Evolutionary conservation across 257 asterid species (phyloP).

Genomic region (Schizonepeta tenuifolia): DNA sequence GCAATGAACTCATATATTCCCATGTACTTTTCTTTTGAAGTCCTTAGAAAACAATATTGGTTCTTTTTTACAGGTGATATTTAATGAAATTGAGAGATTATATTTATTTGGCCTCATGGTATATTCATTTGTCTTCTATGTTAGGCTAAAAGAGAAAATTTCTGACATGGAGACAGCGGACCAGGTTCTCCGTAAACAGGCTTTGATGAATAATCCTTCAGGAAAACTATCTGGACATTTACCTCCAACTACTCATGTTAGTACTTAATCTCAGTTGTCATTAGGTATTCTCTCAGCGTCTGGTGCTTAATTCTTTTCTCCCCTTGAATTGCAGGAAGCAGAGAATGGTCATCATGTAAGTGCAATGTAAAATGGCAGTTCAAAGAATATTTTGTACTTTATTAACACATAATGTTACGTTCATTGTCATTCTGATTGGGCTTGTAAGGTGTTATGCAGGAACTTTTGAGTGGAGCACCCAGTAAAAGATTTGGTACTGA

Average conservation of each 20-base stretch:
- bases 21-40: slow-evolving; percentile 1
- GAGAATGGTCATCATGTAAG: slow-evolving; percentile 82
- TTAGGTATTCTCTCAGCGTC: background rate
- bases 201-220: slow-evolving; percentile 50
- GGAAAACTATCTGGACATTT: slow-evolving; percentile 62
- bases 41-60: background rate
- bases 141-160: slow-evolving; percentile 77
- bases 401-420: background rate
- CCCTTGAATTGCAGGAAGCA: slow-evolving; percentile 48
- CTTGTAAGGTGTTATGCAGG: slow-evolving; percentile 49
- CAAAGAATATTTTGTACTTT: slow-evolving; percentile 22
- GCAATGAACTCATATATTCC: background rate
- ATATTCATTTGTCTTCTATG: slow-evolving; percentile 32
- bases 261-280: slow-evolving; percentile 21
- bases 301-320: slow-evolving; percentile 34
- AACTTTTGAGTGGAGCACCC: slow-evolving; percentile 44
- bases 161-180: slow-evolving; percentile 70
- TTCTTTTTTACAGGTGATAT: slow-evolving; percentile 24
- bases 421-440: slow-evolving; percentile 24
- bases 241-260: slow-evolving; percentile 48
- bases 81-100: slow-evolving; percentile 22
- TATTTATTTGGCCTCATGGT: slow-evolving; percentile 25
- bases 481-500: slow-evolving; percentile 57
- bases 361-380: slow-evolving; percentile 30
- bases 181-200: slow-evolving; percentile 61